Conservation (phyloP, 768 basidiomycete genomes). For the Calocybe gangraenosa region DNA sequence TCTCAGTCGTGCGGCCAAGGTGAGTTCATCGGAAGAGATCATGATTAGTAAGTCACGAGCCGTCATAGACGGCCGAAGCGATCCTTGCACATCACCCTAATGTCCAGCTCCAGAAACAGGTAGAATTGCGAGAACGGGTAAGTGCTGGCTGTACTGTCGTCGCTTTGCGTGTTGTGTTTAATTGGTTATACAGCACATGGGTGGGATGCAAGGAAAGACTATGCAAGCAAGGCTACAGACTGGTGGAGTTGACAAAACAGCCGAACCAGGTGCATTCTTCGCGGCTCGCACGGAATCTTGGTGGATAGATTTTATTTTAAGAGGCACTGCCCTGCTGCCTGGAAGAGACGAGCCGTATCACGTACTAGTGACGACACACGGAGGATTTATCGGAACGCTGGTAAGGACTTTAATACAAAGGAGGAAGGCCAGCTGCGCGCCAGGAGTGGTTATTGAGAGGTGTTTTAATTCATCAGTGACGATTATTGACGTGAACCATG, state of each 20-base stretch:
- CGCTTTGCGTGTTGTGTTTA: background rate
- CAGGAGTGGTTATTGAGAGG: slow-evolving; percentile 28
- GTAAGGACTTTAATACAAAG: slow-evolving; percentile 43
- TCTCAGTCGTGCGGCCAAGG: slow-evolving; percentile 62
- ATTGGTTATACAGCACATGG: slow-evolving; percentile 17
- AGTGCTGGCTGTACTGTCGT: slow-evolving; percentile 17
- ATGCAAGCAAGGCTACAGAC: slow-evolving; percentile 11
- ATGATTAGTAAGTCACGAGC: slow-evolving; percentile 1
- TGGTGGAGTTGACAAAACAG: slow-evolving; percentile 23
- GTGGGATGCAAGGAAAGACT: slow-evolving; percentile 47
- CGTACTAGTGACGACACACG: slow-evolving; percentile 65
- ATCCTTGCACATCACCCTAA: slow-evolving; percentile 54
- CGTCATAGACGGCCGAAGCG: slow-evolving; percentile 58
- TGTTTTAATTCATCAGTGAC: slow-evolving; percentile 58
- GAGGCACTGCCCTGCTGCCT: slow-evolving; percentile 20
- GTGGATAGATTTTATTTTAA: slow-evolving; percentile 52
- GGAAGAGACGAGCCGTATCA: slow-evolving; percentile 25
- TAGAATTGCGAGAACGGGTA: slow-evolving; percentile 64
- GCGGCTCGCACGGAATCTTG: slow-evolving; percentile 48
- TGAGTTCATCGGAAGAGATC: slow-evolving; percentile 23
- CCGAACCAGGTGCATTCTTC: slow-evolving; percentile 40
- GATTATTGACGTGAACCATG: slow-evolving; percentile 47
- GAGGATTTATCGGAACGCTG: slow-evolving; percentile 56
- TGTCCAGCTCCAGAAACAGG: slow-evolving; percentile 36
- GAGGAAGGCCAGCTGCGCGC: slow-evolving; percentile 30